Evolutionary conservation across 2,329 filamentous ascomycete species (phyloP), one percentile per base, ranked within the genome.

Genomic region (Nemania sp.): DNA sequence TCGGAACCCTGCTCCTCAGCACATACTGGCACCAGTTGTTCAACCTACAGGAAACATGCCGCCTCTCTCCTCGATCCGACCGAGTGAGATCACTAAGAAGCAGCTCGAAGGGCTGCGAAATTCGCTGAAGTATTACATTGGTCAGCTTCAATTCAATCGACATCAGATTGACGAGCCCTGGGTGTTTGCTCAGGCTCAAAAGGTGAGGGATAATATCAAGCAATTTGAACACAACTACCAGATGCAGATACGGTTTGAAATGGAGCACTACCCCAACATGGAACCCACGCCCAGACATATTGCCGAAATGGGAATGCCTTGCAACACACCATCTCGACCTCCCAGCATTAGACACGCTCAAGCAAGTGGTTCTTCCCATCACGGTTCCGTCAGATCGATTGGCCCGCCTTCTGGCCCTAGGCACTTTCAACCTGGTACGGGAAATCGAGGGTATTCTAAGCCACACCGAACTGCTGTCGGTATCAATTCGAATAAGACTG

Each of bases 71-170:
- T 86, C 84, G 6, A 87, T 87, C 63, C 79, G 80, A 20, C 81
- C 80, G 3, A 87, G 84, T 66, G 82, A 85, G n/a, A 85, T 87
- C 65, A 87, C 83, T 7, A 83, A 77, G 69, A 83, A 82, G 65
- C 84, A 87, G 65, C 79, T 87, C 51, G 78, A 81, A 20, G 73
- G 75, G 43, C 78, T 88, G 55, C 79, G 78, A 42, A 67, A 70
- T n/a, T 79, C 80, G n/a, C 76, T 88, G 60, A 83, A 81, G 67
- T 81, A 82, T 59, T 77, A 83, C 42, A 81, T 87, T 63, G 81
- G 84, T 60, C 85, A 88, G 65, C 72, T 88, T 46, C 79, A 81
- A 54, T 86, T 83, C 75, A 87, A 88, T 69, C 82, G 80, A 65
- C 83, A 87, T 63, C 85, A 87, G 65, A 85, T 87, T 63, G 85